Conservation (phyloP, 208 protist genomes). For the Acanthamoeba lenticulata region DNA sequence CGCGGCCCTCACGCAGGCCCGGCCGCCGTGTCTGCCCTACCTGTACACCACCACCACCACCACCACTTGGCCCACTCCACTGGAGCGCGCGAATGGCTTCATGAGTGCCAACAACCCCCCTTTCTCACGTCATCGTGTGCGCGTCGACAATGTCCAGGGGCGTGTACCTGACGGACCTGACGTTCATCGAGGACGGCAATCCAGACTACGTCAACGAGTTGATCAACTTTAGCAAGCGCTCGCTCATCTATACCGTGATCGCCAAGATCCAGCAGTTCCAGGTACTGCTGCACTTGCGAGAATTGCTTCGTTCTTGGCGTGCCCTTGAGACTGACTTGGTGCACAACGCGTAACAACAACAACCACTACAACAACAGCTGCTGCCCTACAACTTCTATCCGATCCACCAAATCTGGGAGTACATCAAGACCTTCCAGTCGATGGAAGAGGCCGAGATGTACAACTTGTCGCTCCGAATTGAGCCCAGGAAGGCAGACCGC, state of each 20-base stretch:
- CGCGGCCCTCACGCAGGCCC: background rate
- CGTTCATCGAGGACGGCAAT: constrained; percentile 87
- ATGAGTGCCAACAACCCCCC: no score
- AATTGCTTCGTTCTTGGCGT: background rate
- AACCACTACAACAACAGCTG: no score
- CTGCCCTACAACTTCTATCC: constrained; percentile 62
- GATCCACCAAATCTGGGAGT: constrained; percentile 55
- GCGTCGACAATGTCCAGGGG: background rate
- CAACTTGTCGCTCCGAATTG: background rate
- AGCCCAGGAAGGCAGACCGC: constrained; percentile 28
- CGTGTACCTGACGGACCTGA: constrained; percentile 85
- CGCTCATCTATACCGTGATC: constrained; percentile 75
- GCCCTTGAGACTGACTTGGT: no score
- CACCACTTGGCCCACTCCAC: background rate
- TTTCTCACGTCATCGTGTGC: background rate
- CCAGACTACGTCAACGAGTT: constrained; percentile 75
- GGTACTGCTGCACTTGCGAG: background rate
- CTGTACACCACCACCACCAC: no score
- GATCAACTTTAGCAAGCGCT: constrained; percentile 86
- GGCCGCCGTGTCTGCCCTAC: constrained; percentile 74
- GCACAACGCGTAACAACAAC: no score
- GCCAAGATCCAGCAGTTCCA: constrained; percentile 80
- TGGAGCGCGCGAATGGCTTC: no score
- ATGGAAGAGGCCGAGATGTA: constrained; percentile 14
- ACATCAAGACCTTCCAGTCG: background rate